Evolutionary conservation across 2,329 filamentous ascomycete genomes (phyloP).

Genomic region (Claviceps africana): DNA sequence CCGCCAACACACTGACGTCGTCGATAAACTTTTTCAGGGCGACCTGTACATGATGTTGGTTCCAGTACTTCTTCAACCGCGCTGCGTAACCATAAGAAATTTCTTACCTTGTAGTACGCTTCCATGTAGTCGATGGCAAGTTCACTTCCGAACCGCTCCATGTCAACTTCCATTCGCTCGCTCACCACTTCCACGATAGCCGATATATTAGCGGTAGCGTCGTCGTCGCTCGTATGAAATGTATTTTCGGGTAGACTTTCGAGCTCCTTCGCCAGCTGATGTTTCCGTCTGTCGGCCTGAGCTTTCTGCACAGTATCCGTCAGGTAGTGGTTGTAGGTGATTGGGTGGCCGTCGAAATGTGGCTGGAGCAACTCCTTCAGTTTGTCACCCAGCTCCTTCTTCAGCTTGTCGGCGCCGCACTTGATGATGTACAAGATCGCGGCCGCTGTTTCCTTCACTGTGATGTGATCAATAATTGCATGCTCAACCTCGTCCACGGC

Average conservation of each 20-base stretch:
- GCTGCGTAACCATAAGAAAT: no score
- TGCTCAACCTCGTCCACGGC: constrained; percentile 5
- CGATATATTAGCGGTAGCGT: no score
- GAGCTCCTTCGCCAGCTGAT: neutral
- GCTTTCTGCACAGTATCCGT: constrained; percentile 22
- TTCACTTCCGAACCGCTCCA: constrained; percentile 3
- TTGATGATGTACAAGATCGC: constrained; percentile 9
- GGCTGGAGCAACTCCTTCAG: constrained; percentile 7
- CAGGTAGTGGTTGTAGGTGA: constrained; percentile 39
- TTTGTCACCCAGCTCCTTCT: constrained; percentile 13
- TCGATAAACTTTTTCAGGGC: constrained; percentile 11
- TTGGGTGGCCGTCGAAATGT: constrained; percentile 24
- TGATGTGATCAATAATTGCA: constrained; percentile 6
- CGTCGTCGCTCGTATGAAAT: no score
- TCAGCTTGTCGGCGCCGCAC: constrained; percentile 9
- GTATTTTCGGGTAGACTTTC: no score
- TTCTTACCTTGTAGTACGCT: constrained; percentile 26
- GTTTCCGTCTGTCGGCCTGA: constrained; percentile 7
- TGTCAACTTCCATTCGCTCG: neutral
- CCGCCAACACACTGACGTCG: constrained; percentile 13
- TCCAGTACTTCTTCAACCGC: accelerated
- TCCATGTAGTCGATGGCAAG: constrained; percentile 21
- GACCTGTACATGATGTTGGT: constrained; percentile 6
- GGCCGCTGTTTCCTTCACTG: constrained; percentile 7
- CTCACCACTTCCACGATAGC: neutral